Percentiles rank a stretch among this genome's conserved stretches.
phyloP scores from a whole-genome alignment of 2,329 filamentous ascomycete genomes.

The Trichoderma koningiopsis region DNA sequence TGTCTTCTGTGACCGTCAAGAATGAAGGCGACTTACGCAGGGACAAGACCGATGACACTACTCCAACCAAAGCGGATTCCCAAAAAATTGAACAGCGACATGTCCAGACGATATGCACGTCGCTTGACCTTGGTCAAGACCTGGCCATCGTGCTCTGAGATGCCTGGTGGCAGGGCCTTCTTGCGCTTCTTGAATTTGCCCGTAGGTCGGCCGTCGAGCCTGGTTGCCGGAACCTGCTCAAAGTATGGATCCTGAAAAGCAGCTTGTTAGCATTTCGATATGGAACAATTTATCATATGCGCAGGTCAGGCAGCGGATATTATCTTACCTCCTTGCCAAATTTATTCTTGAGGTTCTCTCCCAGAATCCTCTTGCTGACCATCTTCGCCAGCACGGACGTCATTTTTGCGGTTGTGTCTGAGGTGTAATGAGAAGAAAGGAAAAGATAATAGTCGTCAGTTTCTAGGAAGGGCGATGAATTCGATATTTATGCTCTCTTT shows the following conservation, averaged over 20 bases:
- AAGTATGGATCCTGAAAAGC: constrained; percentile 80
- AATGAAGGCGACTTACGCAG: constrained; percentile 62
- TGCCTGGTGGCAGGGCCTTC: constrained; percentile 80
- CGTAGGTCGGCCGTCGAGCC: constrained; percentile 63
- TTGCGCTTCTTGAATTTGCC: constrained; percentile 80
- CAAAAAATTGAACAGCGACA: constrained; percentile 77
- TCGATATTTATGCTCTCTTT: constrained; percentile 26
- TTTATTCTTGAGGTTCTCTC: constrained; percentile 59
- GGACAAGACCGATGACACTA: constrained; percentile 80
- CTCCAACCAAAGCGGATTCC: constrained; percentile 89
- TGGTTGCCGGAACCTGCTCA: constrained; percentile 75
- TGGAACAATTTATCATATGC: background rate
- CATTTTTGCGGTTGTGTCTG: constrained; percentile 44
- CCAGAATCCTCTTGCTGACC: constrained; percentile 59
- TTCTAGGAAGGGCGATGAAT: background rate
- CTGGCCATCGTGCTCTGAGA: constrained; percentile 78
- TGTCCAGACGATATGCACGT: constrained; percentile 82
- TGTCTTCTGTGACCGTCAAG: background rate
- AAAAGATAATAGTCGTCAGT: background rate
- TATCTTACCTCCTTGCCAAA: constrained; percentile 57
- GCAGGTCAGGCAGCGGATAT: background rate
- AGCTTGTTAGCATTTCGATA: constrained; percentile 32
- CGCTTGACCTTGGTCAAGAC: constrained; percentile 85
- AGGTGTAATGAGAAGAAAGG: background rate
- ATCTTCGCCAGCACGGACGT: constrained; percentile 55